These are phyloP conservation scores for Abelmoschus esculentus DNA, from an alignment of 345 rosid species.

Conservation along the genomic window DNA sequence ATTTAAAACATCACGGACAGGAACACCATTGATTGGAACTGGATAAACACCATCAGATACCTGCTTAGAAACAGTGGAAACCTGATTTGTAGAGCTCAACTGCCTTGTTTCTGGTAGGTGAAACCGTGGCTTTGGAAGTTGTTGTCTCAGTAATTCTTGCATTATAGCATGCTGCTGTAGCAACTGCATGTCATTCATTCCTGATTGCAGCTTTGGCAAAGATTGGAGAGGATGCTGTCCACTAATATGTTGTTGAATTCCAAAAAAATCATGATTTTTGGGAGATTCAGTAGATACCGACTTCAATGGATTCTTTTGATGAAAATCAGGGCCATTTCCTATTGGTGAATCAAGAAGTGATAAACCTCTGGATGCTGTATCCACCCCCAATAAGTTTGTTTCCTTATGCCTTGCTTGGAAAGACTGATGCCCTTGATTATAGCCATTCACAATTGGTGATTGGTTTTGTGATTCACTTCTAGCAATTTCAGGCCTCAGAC, in stretches of 20 bases:
- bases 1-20: conserved; percentile 51
- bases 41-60: conserved; percentile 32
- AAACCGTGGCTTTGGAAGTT: conserved; percentile 44
- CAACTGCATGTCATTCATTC: conserved; percentile 65
- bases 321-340: conserved; percentile 41
- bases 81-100: conserved; percentile 36
- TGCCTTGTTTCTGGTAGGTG: conserved; percentile 52
- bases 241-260: conserved; percentile 57
- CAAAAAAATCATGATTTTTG: conserved; percentile 57
- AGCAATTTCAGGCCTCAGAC: conserved; percentile 44
- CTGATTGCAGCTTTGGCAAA: conserved; percentile 65
- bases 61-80: conserved; percentile 38
- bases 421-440: conserved; percentile 46
- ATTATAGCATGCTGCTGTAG: conserved; percentile 66
- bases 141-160: conserved; percentile 75
- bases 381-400: conserved; percentile 51
- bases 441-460: conserved; percentile 52
- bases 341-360: conserved; percentile 38
- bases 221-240: conserved; percentile 58
- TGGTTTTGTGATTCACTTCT: conserved; percentile 51
- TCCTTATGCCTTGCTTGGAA: conserved; percentile 49
- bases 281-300: conserved; percentile 57
- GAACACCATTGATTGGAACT: conserved; percentile 51
- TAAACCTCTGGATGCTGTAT: conserved; percentile 42
- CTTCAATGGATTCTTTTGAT: conserved; percentile 33